Evolutionary conservation across 257 asterid genomes (phyloP), one percentile per base, ranked within the genome.

Genomic region (Penstemon eatonii): DNA sequence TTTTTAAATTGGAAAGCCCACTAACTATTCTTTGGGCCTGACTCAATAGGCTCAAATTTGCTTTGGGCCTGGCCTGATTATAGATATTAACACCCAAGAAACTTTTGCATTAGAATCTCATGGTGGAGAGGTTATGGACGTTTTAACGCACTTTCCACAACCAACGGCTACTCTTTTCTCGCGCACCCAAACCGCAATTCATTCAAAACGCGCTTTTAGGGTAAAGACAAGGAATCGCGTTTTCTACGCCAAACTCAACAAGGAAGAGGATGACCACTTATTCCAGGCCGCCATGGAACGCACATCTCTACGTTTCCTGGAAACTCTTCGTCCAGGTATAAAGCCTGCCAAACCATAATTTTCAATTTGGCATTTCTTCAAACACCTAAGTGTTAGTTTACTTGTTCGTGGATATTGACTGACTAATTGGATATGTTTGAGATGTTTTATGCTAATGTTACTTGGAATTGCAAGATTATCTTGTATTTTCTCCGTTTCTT

Each of bases 251-350:
- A 78, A 66, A 47, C 67, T 72, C 58, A 65, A 66, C 50, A 41
- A 65, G 4, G 62, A 49, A 4, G 67, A 63, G 10, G 60, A 64
- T 47, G 87, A 78, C 73, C 73, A 49, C 1, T 55, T 58, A 41
- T 25, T 76, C 67, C 70, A 76, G 62, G 77, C 81, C 3, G 95
- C 96, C 59, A 44, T 79, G 45, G 57, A 77, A 56, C 85, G 82
- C 44, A 90, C 86, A 36, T 84, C 84, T 69, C 83, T 88, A 58
- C 96, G 97, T 65, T 66, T 75, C 64, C 83, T 63, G 46, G 97
- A 90, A 75, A 81, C 92, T 52, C 87, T 76, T 68, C 87, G 89
- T 38, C 82, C 86, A 80, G 97, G 97, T 55, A 45, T 44, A 11
- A 5, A 25, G 33, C 33, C 33, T 25, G 2, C 33, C 33, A 25